These are phyloP conservation scores for Theobroma cacao DNA, from an alignment of 345 rosid genomes.

Conservation along the genomic window DNA sequence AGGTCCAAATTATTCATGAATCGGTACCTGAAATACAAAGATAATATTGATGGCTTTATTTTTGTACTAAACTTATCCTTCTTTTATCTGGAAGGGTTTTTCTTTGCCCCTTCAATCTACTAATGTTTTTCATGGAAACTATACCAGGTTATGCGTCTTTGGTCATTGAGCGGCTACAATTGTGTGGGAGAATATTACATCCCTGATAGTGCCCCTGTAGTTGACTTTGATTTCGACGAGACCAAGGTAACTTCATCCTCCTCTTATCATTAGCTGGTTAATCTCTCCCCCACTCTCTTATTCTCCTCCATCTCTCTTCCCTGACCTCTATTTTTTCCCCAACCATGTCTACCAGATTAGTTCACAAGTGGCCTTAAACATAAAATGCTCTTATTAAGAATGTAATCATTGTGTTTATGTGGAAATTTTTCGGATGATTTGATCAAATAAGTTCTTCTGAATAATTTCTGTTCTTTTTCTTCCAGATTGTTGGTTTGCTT, in stretches of 20 bases:
- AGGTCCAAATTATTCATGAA: background rate
- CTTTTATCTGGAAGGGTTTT: background rate
- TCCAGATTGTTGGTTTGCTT: conserved; percentile 83
- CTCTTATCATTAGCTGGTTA: background rate
- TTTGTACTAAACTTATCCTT: background rate
- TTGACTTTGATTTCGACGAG: conserved; percentile 94
- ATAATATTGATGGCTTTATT: background rate
- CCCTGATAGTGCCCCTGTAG: conserved; percentile 49
- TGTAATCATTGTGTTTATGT: background rate
- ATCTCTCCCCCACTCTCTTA: background rate
- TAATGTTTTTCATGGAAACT: conserved; percentile 15
- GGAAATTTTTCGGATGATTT: background rate
- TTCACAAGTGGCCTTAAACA: background rate
- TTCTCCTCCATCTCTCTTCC: background rate
- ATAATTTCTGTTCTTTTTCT: conserved; percentile 4
- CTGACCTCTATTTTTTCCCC: background rate
- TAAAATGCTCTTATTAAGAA: conserved; percentile 6
- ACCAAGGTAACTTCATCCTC: conserved; percentile 63
- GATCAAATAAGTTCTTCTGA: background rate
- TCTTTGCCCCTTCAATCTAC: background rate
- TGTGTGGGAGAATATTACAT: conserved; percentile 70
- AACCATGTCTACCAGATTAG: background rate
- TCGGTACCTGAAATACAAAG: background rate
- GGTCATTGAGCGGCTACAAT: conserved; percentile 70
- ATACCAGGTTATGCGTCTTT: conserved; percentile 81